A percentile compares a stretch with the other conserved stretches of the same genome.
Conservation (phyloP, 768 basidiomycete species). For the Kwoniella mangroviensis region DNA sequence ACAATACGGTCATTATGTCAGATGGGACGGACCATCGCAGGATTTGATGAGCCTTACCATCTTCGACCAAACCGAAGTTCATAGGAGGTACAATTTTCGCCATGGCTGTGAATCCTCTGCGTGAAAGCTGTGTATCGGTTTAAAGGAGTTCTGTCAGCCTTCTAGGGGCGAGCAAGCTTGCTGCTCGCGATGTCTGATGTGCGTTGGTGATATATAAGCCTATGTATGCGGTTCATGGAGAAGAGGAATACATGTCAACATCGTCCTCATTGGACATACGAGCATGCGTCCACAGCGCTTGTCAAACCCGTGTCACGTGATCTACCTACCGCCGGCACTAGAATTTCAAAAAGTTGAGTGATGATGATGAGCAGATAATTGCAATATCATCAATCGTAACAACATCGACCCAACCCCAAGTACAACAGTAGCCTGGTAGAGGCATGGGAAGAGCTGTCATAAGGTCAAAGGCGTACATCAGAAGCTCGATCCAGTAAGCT, state of each 20-base stretch:
- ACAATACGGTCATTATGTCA: no score
- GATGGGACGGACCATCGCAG: no score
- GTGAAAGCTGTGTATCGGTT: neutral
- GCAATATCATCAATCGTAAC: neutral
- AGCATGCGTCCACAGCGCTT: neutral
- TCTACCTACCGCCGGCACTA: conserved; percentile 10
- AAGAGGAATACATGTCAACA: no score
- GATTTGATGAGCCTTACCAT: conserved; percentile 46
- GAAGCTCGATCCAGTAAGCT: neutral
- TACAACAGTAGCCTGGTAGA: neutral
- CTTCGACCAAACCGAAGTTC: conserved; percentile 58
- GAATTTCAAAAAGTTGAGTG: conserved; percentile 14
- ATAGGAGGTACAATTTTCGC: conserved; percentile 56
- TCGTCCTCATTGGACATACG: no score
- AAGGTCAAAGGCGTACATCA: neutral
- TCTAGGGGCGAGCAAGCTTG: no score
- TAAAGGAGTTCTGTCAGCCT: neutral
- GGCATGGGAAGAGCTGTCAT: conserved; percentile 6
- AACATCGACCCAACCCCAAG: neutral
- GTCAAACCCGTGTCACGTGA: conserved; percentile 8
- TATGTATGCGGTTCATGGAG: neutral
- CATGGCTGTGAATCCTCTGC: conserved; percentile 13
- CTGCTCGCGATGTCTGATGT: no score
- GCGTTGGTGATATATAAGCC: no score
- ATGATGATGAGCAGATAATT: neutral